These are phyloP conservation scores for Chrysopogon serrulatus DNA, from an alignment of 176 grass and related monocot genomes.

Conservation along the genomic window DNA sequence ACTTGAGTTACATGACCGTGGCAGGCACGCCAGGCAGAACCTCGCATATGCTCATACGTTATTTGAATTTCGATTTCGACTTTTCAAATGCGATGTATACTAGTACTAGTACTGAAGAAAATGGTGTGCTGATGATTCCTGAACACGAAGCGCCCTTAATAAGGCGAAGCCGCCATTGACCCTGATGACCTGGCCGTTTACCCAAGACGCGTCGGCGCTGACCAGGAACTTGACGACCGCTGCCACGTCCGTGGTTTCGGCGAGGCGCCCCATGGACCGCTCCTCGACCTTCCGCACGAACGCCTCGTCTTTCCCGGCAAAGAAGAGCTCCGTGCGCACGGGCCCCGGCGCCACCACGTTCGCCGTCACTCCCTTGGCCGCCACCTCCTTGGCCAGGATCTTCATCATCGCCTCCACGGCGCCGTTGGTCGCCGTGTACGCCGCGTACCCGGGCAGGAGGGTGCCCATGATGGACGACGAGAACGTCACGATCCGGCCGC, in stretches of 20 bases:
- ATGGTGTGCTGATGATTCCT: neutral
- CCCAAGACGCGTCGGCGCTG: constrained; percentile 37
- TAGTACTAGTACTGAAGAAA: neutral
- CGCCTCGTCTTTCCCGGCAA: constrained; percentile 49
- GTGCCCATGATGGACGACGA: constrained; percentile 30
- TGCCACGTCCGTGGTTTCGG: constrained; percentile 45
- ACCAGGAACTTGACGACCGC: constrained; percentile 45
- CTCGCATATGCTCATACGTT: too few relatives aligned
- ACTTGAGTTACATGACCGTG: too few relatives aligned
- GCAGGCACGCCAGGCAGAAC: too few relatives aligned
- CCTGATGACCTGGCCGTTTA: constrained; percentile 57
- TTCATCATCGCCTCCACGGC: constrained; percentile 19
- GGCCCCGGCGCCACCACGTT: constrained; percentile 68
- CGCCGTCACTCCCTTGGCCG: constrained; percentile 34
- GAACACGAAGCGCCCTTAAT: neutral
- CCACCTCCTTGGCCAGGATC: constrained; percentile 54
- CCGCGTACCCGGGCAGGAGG: constrained; percentile 14
- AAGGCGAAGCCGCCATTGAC: constrained; percentile 56
- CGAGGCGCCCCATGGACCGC: constrained; percentile 36
- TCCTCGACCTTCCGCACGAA: constrained; percentile 19
- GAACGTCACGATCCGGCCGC: constrained; percentile 43
- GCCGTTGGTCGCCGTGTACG: constrained; percentile 35
- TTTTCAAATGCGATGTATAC: too few relatives aligned
- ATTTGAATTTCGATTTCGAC: too few relatives aligned
- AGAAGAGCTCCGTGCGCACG: constrained; percentile 48